A percentile compares a stretch with the other conserved stretches of the same genome.
Conservation (phyloP, 2,329 filamentous ascomycete species). For the Monilinia polystroma region DNA sequence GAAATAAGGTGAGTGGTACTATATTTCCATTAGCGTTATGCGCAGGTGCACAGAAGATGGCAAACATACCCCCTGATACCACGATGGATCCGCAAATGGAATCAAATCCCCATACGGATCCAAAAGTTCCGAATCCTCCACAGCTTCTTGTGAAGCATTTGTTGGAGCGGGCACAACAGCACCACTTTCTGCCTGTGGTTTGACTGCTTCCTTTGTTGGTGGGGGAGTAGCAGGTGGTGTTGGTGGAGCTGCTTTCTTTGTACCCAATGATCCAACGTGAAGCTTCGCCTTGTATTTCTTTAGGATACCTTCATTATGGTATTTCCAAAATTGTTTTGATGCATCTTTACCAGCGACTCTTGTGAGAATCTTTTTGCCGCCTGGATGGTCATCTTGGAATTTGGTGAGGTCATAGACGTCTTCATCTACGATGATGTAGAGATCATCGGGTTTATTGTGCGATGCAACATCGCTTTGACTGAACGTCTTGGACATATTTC, state of each 20-base stretch:
- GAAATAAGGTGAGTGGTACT: constrained; percentile 97
- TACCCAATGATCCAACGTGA: constrained; percentile 82
- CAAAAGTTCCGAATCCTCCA: constrained; percentile 64
- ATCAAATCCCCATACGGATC: constrained; percentile 85
- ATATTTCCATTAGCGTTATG: constrained; percentile 14
- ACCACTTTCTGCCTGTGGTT: constrained; percentile 57
- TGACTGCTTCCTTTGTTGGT: constrained; percentile 48
- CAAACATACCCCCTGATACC: constrained; percentile 86
- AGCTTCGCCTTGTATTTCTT: constrained; percentile 79
- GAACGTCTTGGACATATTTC: constrained; percentile 89
- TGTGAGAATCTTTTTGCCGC: constrained; percentile 40
- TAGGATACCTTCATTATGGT: constrained; percentile 40
- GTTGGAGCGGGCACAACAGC: constrained; percentile 51
- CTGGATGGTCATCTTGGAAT: constrained; percentile 79
- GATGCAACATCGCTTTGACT: constrained; percentile 80
- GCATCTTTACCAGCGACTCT: constrained; percentile 42
- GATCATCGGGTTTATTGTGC: constrained; percentile 82
- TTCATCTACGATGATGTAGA: constrained; percentile 90
- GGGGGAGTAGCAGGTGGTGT: constrained; percentile 49
- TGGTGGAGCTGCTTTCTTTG: constrained; percentile 66
- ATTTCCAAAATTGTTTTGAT: constrained; percentile 41
- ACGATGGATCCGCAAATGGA: constrained; percentile 87
- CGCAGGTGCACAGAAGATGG: background rate
- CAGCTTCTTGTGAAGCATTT: constrained; percentile 36
- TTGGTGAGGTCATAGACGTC: constrained; percentile 95